Evolutionary conservation across 1,284 basidiomycete genomes (phyloP).

Genomic region (Melampsora medusae): DNA sequence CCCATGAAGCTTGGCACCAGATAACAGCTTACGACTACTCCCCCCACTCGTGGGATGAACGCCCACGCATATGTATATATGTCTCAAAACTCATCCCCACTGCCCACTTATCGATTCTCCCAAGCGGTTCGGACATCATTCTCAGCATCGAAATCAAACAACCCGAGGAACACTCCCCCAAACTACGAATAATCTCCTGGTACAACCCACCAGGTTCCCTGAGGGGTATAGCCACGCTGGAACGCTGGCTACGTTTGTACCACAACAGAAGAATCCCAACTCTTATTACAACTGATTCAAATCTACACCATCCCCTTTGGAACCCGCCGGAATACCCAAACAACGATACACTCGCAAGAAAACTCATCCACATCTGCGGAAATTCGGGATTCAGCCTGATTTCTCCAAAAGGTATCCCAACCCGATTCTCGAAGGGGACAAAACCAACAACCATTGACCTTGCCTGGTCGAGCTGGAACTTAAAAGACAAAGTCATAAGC

Average conservation of each 20-base stretch:
- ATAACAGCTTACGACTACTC: not conserved
- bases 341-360: not conserved
- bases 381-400: not conserved
- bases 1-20: slow-evolving; percentile 4
- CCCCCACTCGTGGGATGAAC: not conserved
- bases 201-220: slow-evolving; percentile 3
- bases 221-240: not conserved
- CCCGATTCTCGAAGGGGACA: not conserved
- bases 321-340: slow-evolving; percentile 6
- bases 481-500: no score
- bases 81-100: not conserved
- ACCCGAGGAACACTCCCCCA: no score
- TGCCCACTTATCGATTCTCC: not conserved
- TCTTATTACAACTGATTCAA: slow-evolving; percentile 15
- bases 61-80: slow-evolving; percentile 2
- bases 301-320: slow-evolving; percentile 8
- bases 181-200: not conserved
- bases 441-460: not conserved
- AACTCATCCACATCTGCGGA: slow-evolving; percentile 9
- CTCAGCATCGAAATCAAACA: not conserved
- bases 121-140: not conserved
- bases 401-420: slow-evolving; percentile 9
- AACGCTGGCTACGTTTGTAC: not conserved
- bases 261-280: not conserved
- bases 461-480: not conserved